Evolutionary conservation across 2,329 filamentous ascomycete genomes (phyloP).

Genomic region (Aspergillus hortae): DNA sequence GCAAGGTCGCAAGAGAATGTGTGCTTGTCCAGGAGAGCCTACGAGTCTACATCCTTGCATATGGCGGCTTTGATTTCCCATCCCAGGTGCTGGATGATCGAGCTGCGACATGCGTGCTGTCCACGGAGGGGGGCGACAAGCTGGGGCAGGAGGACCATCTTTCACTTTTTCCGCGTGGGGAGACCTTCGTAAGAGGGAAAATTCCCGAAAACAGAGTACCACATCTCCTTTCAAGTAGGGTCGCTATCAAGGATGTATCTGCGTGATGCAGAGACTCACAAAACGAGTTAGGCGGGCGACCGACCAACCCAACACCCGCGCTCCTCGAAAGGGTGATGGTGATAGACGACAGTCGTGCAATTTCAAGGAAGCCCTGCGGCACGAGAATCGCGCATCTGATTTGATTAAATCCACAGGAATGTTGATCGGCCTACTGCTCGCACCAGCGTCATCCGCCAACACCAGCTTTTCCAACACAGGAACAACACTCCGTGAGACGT

Average conservation of each 20-base stretch:
- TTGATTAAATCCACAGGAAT: not conserved
- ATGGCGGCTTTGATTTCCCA: not conserved
- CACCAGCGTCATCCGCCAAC: not conserved
- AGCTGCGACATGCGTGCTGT: not conserved
- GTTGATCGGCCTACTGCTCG: slow-evolving; percentile 4
- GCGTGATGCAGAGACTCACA: slow-evolving; percentile 2
- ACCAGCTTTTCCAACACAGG: not conserved
- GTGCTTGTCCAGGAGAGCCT: not conserved
- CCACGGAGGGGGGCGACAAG: no score
- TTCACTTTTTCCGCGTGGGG: no score
- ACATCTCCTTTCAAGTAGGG: not conserved
- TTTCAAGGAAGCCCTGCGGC: not conserved
- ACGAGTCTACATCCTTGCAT: not conserved
- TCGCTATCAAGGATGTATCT: not conserved
- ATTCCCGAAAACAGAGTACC: slow-evolving; percentile 7
- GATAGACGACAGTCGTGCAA: not conserved
- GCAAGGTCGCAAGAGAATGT: slow-evolving; percentile 3
- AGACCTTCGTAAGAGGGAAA: slow-evolving; percentile 7
- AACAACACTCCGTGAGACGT: slow-evolving; percentile 6
- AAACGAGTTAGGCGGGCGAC: not conserved
- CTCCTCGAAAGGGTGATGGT: no score
- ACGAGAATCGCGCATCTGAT: not conserved
- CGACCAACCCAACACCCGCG: no score
- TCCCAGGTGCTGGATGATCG: slow-evolving; percentile 6
- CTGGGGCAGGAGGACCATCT: no score